These are phyloP conservation scores for Penicillium angulare DNA, from an alignment of 495 filamentous ascomycete species.

Conservation along the genomic window DNA sequence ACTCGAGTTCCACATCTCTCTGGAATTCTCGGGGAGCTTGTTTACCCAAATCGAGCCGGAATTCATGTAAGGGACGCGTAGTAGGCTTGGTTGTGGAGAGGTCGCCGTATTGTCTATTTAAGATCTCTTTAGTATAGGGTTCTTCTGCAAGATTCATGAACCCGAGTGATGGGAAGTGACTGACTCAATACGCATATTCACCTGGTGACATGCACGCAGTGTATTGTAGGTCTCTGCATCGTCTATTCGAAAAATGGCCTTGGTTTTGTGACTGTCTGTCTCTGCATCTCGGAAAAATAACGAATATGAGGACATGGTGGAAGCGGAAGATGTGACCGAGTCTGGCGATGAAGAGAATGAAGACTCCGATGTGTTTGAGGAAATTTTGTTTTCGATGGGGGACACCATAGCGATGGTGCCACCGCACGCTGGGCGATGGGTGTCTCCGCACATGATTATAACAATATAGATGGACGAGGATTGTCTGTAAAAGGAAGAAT, in stretches of 20 bases:
- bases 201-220: constrained; percentile 8
- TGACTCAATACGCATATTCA: constrained; percentile 41
- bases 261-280: constrained; percentile 16
- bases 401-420: constrained; percentile 30
- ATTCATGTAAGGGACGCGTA: constrained; percentile 24
- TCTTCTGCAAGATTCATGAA: no score
- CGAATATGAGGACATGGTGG: constrained; percentile 30
- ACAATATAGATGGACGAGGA: no score
- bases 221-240: constrained; percentile 21
- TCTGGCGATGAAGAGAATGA: constrained; percentile 31
- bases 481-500: neutral
- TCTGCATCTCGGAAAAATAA: constrained; percentile 35
- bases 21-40: neutral
- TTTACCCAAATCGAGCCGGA: constrained; percentile 18
- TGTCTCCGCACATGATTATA: constrained; percentile 26
- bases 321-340: constrained; percentile 19
- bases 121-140: no score
- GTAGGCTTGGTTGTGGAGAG: constrained; percentile 16
- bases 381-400: constrained; percentile 15
- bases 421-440: constrained; percentile 18
- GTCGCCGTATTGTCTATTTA: constrained; percentile 40
- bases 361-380: constrained; percentile 13
- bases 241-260: constrained; percentile 29
- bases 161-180: no score
- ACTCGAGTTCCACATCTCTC: constrained; percentile 43